Evolutionary conservation across 2,329 filamentous ascomycete genomes (phyloP).

Genomic region (Alternaria ventricosa): DNA sequence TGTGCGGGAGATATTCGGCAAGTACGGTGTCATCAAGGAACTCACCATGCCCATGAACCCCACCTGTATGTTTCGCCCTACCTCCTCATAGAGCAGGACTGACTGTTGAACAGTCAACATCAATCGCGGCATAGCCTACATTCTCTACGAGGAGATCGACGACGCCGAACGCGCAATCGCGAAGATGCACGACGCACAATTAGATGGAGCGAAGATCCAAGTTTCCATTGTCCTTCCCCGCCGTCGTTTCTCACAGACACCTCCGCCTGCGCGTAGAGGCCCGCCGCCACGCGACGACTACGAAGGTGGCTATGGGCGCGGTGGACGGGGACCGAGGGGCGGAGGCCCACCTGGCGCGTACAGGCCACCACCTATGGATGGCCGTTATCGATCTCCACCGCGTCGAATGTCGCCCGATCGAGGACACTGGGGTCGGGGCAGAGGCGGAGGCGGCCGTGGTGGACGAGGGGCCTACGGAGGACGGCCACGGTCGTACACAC

Average conservation of each 20-base stretch:
- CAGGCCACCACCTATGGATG: constrained; percentile 46
- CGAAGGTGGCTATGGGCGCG: constrained; percentile 23
- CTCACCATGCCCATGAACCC: constrained; percentile 90
- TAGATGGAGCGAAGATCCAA: constrained; percentile 82
- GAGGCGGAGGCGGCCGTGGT: constrained; percentile 45
- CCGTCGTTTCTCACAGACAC: constrained; percentile 80
- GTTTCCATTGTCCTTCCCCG: constrained; percentile 89
- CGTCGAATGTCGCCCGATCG: constrained; percentile 23
- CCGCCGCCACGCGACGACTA: constrained; percentile 36
- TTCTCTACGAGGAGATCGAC: constrained; percentile 77
- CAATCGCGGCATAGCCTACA: constrained; percentile 93
- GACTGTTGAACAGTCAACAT: constrained; percentile 68
- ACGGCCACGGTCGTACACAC: constrained; percentile 35
- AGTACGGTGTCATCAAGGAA: constrained; percentile 84
- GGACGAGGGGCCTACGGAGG: constrained; percentile 35
- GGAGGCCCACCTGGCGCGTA: constrained; percentile 48
- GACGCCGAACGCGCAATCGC: constrained; percentile 89
- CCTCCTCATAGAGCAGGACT: constrained; percentile 2
- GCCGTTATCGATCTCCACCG: constrained; percentile 51
- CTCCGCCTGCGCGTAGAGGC: constrained; percentile 72
- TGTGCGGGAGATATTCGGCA: constrained; percentile 87
- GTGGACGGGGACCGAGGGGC: constrained; percentile 22
- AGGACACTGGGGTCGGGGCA: constrained; percentile 32
- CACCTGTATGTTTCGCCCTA: constrained; percentile 66
- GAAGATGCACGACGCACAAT: constrained; percentile 97